Evolutionary conservation across 2,329 filamentous ascomycete genomes (phyloP).

Genomic region (Pseudopyrenochaeta lycopersici): DNA sequence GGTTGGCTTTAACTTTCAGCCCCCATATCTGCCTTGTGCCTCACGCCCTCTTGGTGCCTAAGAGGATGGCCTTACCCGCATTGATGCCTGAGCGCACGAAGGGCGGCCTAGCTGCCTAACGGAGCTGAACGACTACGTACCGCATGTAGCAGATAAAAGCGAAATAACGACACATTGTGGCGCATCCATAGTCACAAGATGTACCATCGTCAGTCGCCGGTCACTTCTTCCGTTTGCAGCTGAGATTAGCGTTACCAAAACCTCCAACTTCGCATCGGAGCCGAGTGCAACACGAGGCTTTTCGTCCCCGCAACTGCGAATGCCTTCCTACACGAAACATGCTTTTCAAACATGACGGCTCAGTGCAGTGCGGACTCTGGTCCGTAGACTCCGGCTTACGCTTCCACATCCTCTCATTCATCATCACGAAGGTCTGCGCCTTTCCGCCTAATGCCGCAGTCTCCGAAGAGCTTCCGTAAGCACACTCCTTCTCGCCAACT

Average conservation of each 20-base stretch:
- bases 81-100: neutral
- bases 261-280: neutral
- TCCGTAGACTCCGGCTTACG: neutral
- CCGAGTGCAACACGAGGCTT: neutral
- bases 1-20: conserved; percentile 12
- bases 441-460: neutral
- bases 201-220: neutral
- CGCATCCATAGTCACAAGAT: neutral
- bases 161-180: neutral
- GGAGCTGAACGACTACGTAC: neutral
- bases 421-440: neutral
- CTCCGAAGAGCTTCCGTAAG: neutral
- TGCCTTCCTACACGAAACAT: neutral
- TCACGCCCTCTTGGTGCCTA: conserved; percentile 11
- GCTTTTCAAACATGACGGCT: too few species aligned
- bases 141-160: conserved; percentile 1
- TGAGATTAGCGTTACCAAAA: neutral
- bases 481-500: neutral
- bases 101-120: conserved; percentile 1
- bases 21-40: neutral
- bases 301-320: neutral
- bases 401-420: neutral
- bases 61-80: conserved; percentile 1
- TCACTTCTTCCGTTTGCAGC: neutral
- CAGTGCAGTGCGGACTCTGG: neutral